A percentile compares a stretch with the other conserved stretches of the same genome.
These are phyloP conservation scores for Niveomyces coronatus DNA, from an alignment of 2,329 filamentous ascomycete genomes.

Conservation along the genomic window DNA sequence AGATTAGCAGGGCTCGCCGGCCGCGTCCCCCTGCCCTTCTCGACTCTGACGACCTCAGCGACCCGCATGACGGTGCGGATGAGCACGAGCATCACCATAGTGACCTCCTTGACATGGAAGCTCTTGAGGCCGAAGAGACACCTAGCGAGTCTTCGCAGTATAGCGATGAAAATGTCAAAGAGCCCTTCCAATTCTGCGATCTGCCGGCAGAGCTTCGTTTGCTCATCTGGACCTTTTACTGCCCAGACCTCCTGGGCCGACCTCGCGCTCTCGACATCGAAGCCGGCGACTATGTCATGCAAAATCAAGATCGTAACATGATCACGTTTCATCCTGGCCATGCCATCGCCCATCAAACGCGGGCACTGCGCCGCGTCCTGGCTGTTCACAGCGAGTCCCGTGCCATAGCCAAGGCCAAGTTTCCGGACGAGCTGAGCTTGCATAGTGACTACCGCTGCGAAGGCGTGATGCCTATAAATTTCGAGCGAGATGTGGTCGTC, in stretches of 20 bases:
- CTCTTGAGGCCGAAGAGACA: slow-evolving; percentile 2
- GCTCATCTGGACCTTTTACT: slow-evolving; percentile 24
- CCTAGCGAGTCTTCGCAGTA: slow-evolving; percentile 2
- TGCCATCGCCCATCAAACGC: slow-evolving; percentile 20
- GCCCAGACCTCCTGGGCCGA: slow-evolving; percentile 17
- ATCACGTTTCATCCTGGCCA: slow-evolving; percentile 16
- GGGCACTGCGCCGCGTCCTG: slow-evolving; percentile 19
- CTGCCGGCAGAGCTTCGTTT: slow-evolving; percentile 25
- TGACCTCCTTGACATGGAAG: slow-evolving; percentile 7
- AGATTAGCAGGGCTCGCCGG: slow-evolving; percentile 3
- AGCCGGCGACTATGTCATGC: slow-evolving; percentile 11
- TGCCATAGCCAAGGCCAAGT: slow-evolving; percentile 18
- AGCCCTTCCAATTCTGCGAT: slow-evolving; percentile 18
- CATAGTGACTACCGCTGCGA: slow-evolving; percentile 14
- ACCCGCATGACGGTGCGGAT: too few species aligned
- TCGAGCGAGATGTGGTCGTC: slow-evolving; percentile 21
- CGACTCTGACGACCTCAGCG: slow-evolving; percentile 4
- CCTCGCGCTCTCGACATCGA: slow-evolving; percentile 21
- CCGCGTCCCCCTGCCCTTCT: not conserved
- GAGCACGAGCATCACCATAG: not conserved
- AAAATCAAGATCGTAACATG: slow-evolving; percentile 1
- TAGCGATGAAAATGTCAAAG: slow-evolving; percentile 4
- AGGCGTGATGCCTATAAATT: slow-evolving; percentile 20
- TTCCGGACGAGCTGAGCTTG: slow-evolving; percentile 24
- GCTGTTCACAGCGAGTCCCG: slow-evolving; percentile 28